phyloP scores from a whole-genome alignment of 192 early-diverging fungal genomes.

The Coemansia sp. region DNA sequence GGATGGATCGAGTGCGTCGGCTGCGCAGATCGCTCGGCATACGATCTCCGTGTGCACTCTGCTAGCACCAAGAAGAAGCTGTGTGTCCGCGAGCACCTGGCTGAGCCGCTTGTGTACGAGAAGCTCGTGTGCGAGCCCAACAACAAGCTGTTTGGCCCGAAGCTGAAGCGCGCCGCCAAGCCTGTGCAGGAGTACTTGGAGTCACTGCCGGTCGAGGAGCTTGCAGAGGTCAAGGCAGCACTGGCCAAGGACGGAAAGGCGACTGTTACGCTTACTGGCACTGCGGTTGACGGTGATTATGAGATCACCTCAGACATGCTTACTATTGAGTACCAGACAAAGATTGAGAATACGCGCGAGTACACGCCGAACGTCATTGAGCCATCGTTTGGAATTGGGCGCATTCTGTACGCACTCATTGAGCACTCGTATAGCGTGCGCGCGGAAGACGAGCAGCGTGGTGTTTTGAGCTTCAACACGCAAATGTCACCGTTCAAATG shows the following conservation, averaged over 20 bases:
- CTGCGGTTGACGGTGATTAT: slow-evolving; percentile 33
- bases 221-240: slow-evolving; percentile 57
- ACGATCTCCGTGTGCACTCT: slow-evolving; percentile 91
- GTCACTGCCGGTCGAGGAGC: slow-evolving; percentile 54
- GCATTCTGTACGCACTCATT: slow-evolving; percentile 93
- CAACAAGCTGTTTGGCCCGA: slow-evolving; percentile 93
- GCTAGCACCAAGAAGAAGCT: slow-evolving; percentile 89
- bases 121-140: slow-evolving; percentile 82
- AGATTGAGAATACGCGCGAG: slow-evolving; percentile 74
- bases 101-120: slow-evolving; percentile 77
- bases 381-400: slow-evolving; percentile 98
- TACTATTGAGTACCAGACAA: slow-evolving; percentile 44
- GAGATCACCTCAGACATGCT: slow-evolving; percentile 50
- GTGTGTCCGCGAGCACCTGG: slow-evolving; percentile 84
- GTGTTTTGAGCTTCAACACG: slow-evolving; percentile 88
- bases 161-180: slow-evolving; percentile 90
- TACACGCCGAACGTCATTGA: slow-evolving; percentile 99
- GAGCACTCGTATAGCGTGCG: slow-evolving; percentile 94
- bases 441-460: slow-evolving; percentile 84
- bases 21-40: slow-evolving; percentile 98
- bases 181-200: slow-evolving; percentile 77
- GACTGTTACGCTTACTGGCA: slow-evolving; percentile 22
- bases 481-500: slow-evolving; percentile 95
- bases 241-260: slow-evolving; percentile 32
- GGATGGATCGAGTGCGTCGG: slow-evolving; percentile 99